Evolutionary conservation across 2,329 filamentous ascomycete genomes (phyloP).

Genomic region (Curvularia eragrostidis): DNA sequence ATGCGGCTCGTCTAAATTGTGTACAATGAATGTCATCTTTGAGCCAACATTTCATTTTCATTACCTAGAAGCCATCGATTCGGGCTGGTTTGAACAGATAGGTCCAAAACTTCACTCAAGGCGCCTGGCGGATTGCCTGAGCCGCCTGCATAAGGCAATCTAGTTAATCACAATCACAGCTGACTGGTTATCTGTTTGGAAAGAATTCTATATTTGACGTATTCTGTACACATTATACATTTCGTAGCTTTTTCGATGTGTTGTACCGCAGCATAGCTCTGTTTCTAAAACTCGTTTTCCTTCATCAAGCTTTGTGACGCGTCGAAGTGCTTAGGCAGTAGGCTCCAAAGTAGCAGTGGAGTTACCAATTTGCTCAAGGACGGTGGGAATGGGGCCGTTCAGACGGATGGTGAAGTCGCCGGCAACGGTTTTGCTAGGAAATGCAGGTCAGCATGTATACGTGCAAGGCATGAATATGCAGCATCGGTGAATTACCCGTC

Average conservation of each 20-base stretch:
- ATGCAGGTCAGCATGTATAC: neutral
- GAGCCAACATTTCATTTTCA: too few relatives aligned
- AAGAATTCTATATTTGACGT: neutral
- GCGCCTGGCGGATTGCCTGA: neutral
- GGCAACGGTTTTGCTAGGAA: neutral
- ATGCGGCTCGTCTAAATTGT: too few relatives aligned
- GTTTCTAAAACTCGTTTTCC: neutral
- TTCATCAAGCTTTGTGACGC: neutral
- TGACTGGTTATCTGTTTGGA: neutral
- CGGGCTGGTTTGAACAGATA: too few relatives aligned
- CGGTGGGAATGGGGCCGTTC: slow-evolving; percentile 6
- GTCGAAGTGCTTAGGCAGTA: neutral
- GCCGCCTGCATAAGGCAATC: neutral
- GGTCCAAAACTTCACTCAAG: too few relatives aligned
- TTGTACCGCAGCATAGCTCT: neutral
- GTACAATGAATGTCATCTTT: too few relatives aligned
- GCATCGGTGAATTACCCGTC: neutral
- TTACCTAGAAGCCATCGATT: too few relatives aligned
- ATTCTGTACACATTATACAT: neutral
- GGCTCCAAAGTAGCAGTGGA: slow-evolving; percentile 1
- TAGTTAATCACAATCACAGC: neutral
- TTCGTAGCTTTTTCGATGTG: neutral
- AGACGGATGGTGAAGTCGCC: slow-evolving; percentile 1
- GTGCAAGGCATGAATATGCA: neutral
- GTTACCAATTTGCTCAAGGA: slow-evolving; percentile 3